A percentile compares a stretch with the other conserved stretches of the same genome.
Evolutionary conservation across 768 basidiomycete species (phyloP).

Genomic region (Auriscalpium orientale): DNA sequence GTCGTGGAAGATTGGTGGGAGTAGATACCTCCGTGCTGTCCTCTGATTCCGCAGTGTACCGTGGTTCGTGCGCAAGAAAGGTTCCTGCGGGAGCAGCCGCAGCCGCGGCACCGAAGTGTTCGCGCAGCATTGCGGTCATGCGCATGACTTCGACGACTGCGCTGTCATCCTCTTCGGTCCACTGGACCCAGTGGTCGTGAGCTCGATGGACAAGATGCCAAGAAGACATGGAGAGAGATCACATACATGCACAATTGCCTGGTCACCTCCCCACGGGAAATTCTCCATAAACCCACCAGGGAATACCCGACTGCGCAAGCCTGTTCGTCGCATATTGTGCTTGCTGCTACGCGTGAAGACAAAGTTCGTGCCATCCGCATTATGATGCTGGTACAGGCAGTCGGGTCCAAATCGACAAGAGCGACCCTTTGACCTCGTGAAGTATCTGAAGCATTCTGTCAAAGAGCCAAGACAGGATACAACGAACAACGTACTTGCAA

Average conservation of each 20-base stretch:
- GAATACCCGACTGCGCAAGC: not conserved
- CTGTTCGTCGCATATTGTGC: constrained; percentile 41
- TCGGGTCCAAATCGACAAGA: constrained; percentile 76
- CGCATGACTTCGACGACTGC: not conserved
- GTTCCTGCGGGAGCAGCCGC: not conserved
- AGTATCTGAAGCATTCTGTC: constrained; percentile 40
- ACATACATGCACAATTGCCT: no score
- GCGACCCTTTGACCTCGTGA: constrained; percentile 46
- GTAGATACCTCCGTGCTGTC: not conserved
- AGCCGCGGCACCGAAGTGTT: not conserved
- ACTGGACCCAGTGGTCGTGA: not conserved
- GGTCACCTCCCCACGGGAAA: no score
- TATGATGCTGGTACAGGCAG: constrained; percentile 72
- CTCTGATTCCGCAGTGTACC: not conserved
- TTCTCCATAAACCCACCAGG: no score
- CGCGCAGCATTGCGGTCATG: not conserved
- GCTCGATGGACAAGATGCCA: not conserved
- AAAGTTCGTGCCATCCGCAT: constrained; percentile 56
- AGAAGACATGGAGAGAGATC: no score
- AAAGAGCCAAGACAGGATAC: not conserved
- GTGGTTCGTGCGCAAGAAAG: not conserved
- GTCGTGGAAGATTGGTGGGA: not conserved
- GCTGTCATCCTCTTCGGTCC: not conserved
- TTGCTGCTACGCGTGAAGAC: constrained; percentile 49
- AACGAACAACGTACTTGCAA: constrained; percentile 46